Base-by-base conservation (phyloP, 192 early-diverging fungal species). In the Dispira parvispora region DNA sequence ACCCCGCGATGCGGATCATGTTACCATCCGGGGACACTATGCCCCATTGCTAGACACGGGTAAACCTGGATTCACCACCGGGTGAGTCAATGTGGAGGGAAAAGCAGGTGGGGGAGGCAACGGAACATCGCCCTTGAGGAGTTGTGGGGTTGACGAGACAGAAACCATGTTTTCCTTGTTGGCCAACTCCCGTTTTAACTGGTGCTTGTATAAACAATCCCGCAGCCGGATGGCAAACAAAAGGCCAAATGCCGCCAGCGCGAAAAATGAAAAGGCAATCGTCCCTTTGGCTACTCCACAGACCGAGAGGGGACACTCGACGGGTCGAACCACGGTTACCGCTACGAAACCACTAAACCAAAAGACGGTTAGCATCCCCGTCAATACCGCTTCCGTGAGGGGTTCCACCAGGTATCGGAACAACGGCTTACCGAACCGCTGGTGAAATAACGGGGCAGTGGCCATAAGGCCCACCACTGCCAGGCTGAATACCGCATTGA, bases 401-500 rank as follows among this genome's bases (percentile, higher is more conserved):
- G 58, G 58, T n/a, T 61, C 58, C n/a, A 61, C 43, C 0, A 38
- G 42, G n/a, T 44, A 21, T 38, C 58, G 58, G 25, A 61, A 61
- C n/a, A 45, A 43, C 2, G 58, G 38, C 11, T n/a, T 12, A 5
- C 58, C 58, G 11, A 25, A 43, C n/a, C 58, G 58, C 12, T n/a
- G 43, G 58, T 61, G 58, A 20, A 43, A 44, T 21, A 42, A 61
- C 4, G 58, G 58, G 20, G 58, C 28, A 18, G 43, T 25, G 38
- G 42, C 38, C 43, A 61, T 32, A 20, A 61, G 38, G 42, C 43
- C 42, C 28, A 43, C 42, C 18, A 61, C 43, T 2, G 44, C 43
- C 58, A 61, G 58, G 18, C 58, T 61, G 25, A 61, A 61, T 20
- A 61, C 58, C 11, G 58, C 58, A 25, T 61, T 61, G 58, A 61